Conservation (phyloP, 495 filamentous ascomycete genomes). For the Xylaria sp. region DNA sequence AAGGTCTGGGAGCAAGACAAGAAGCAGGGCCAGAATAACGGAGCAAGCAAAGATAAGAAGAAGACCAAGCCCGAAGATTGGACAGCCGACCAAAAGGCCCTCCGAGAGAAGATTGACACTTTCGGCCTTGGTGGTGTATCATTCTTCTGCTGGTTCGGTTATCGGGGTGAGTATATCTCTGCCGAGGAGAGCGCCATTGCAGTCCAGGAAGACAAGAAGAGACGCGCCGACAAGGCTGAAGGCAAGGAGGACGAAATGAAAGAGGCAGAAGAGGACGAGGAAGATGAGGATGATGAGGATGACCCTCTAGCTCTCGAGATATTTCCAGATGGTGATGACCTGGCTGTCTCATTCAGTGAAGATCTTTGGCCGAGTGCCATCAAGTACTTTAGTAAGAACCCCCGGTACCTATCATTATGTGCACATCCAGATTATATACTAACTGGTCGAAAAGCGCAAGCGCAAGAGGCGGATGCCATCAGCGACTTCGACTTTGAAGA, state of each 20-base stretch:
- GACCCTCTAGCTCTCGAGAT: conserved; percentile 70
- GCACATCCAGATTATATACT: background rate
- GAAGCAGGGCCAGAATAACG: conserved; percentile 46
- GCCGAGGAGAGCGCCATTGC: conserved; percentile 72
- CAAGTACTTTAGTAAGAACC: conserved; percentile 83
- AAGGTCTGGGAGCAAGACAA: conserved; percentile 70
- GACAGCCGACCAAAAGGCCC: conserved; percentile 57
- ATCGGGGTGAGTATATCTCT: conserved; percentile 66
- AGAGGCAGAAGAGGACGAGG: conserved; percentile 60
- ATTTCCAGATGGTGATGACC: conserved; percentile 78
- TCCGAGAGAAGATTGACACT: conserved; percentile 62
- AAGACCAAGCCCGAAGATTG: conserved; percentile 49
- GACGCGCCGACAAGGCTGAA: conserved; percentile 59
- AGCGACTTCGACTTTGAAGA: conserved; percentile 68
- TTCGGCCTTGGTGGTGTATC: conserved; percentile 65
- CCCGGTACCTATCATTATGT: background rate
- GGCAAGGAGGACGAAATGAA: conserved; percentile 60
- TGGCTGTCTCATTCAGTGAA: conserved; percentile 80
- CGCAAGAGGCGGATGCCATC: conserved; percentile 65
- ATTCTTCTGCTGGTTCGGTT: conserved; percentile 92
- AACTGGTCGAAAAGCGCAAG: conserved; percentile 55
- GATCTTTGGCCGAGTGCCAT: conserved; percentile 87
- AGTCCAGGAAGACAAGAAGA: conserved; percentile 63
- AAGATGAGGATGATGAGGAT: conserved; percentile 61
- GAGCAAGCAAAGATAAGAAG: conserved; percentile 57